Base-by-base conservation (phyloP, 371 early-diverging fungal species). In the Funneliformis caledonium region DNA sequence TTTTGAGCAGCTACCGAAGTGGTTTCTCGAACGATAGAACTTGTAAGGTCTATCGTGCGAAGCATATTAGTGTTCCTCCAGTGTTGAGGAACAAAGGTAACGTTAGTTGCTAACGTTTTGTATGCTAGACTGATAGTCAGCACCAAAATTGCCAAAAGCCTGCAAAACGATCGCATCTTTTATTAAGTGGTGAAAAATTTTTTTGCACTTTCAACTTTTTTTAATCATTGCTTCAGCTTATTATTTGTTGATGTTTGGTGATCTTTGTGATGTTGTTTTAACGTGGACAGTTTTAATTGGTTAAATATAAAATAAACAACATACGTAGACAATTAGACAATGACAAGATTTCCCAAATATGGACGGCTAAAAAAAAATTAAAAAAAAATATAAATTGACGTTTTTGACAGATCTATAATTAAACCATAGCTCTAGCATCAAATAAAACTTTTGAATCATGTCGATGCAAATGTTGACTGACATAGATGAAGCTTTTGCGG, bases 21-120 rank as follows among this genome's bases (percentile, higher is more conserved):
- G 80, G 88, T 86, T 82, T 92, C 91, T 22, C 92, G 90, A 56
- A 89, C 89, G 80, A 94, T 86, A 45, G 89, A 84, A 45, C 83
- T 83, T 10, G 91, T 86, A 45, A 94, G 84, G 80, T 94, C 94
- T 69, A 95, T 70, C 47, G 88, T 86, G 47, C 94, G 91, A 67
- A 89, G 84, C 26, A 91, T 83, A 82, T 93, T 93, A 62, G 82
- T 83, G 84, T 92, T 93, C 80, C 85, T 85, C 82, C 91, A 86
- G 56, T 84, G 81, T 42, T 83, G 82, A 37, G 90, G 87, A 42
- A 86, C 81, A 83, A 69, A 9, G 8, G 43, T 56, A 19, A 7
- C 7, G 56, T 4, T 7, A 56, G 37, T 70, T 19, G 22, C 70
- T 11, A 22, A 47, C 5, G 70, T 4, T n/a, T 22, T 70, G n/a